phyloP scores from a whole-genome alignment of 169 alveolate species.

The Plasmodium knowlesi region DNA sequence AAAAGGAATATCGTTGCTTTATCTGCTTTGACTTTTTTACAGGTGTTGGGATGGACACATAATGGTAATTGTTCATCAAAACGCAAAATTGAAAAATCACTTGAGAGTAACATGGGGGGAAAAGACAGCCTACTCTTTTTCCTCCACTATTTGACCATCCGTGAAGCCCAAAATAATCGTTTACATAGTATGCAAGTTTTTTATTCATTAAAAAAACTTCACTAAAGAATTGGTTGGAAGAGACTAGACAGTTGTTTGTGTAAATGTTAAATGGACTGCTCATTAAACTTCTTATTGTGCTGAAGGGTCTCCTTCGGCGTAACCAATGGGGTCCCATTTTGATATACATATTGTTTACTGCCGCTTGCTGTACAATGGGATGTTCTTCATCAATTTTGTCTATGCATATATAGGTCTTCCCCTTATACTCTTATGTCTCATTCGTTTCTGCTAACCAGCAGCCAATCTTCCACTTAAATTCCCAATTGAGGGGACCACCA shows the following conservation, averaged over 20 bases:
- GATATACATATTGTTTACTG: not conserved
- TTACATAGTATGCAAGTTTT: constrained; percentile 51
- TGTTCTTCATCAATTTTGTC: not conserved
- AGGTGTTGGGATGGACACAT: constrained; percentile 64
- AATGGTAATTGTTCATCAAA: constrained; percentile 63
- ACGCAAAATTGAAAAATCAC: constrained; percentile 54
- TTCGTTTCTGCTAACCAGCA: not conserved
- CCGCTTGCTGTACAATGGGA: not conserved
- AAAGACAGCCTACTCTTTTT: constrained; percentile 52
- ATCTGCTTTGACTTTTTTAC: constrained; percentile 58
- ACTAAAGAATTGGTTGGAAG: constrained; percentile 13
- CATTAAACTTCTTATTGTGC: constrained; percentile 30
- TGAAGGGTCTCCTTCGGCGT: constrained; percentile 16
- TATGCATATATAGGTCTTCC: not conserved
- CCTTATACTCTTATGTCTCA: not conserved
- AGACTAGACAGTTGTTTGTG: constrained; percentile 27
- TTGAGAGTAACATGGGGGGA: constrained; percentile 72
- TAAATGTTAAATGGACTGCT: constrained; percentile 34
- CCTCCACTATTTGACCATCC: not conserved
- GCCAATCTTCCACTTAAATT: not conserved
- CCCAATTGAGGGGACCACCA: not conserved
- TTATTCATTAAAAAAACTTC: constrained; percentile 54
- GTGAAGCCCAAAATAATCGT: constrained; percentile 43
- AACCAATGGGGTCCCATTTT: not conserved
- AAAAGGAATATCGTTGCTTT: constrained; percentile 65